phyloP scores from a whole-genome alignment of 129 eudicot species.

The Tagetes patula region DNA sequence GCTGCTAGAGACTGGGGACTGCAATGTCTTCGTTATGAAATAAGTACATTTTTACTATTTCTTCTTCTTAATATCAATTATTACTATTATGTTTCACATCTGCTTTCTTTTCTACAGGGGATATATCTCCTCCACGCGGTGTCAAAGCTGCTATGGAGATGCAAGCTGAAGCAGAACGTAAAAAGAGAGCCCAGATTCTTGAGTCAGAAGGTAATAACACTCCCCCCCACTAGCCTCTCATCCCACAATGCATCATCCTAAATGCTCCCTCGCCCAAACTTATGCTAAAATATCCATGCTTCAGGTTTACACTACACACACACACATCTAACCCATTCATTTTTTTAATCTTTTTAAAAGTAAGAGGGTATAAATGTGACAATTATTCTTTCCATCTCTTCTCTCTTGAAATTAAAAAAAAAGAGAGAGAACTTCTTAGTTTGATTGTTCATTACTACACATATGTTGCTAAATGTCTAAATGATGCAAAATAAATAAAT shows the following conservation, averaged over 20 bases:
- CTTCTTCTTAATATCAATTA: too few relatives aligned
- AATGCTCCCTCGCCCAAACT: not conserved
- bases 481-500: too few relatives aligned
- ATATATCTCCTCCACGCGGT: slow-evolving; percentile 94
- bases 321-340: too few relatives aligned
- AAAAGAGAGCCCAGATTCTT: slow-evolving; percentile 83
- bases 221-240: not conserved
- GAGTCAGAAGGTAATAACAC: slow-evolving; percentile 79
- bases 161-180: slow-evolving; percentile 99
- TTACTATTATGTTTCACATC: not conserved
- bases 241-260: not conserved
- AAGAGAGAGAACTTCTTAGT: too few relatives aligned
- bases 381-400: too few relatives aligned
- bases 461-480: too few relatives aligned
- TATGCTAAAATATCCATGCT: slow-evolving; percentile 2
- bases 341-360: too few relatives aligned
- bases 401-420: too few relatives aligned
- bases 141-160: slow-evolving; percentile 93
- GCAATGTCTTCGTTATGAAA: slow-evolving; percentile 92
- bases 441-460: too few relatives aligned
- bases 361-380: too few relatives aligned
- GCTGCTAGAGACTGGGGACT: slow-evolving; percentile 93
- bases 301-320: not conserved
- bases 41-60: slow-evolving; percentile 43
- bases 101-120: slow-evolving; percentile 49